These are phyloP conservation scores for Kwoniella bestiolae DNA, from an alignment of 768 basidiomycete genomes.

Conservation along the genomic window DNA sequence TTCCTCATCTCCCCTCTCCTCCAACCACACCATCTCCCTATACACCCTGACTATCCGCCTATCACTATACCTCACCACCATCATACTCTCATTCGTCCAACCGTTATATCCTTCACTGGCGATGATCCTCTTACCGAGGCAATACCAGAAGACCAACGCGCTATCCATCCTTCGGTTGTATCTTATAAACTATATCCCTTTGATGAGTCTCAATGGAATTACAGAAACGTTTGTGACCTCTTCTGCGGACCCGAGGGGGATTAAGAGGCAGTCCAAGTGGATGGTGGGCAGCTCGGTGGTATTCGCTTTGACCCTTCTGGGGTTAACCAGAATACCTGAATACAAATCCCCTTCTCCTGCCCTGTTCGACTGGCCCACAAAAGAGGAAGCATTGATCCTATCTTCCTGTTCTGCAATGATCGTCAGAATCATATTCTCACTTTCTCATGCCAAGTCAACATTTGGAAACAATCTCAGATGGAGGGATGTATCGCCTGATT, in stretches of 20 bases:
- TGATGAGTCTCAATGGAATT: conserved; percentile 85
- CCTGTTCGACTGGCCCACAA: too few species aligned
- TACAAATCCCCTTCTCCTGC: too few species aligned
- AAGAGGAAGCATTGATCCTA: conserved; percentile 40
- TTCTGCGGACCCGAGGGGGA: conserved; percentile 69
- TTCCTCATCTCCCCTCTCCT: conserved; percentile 64
- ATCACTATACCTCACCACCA: conserved; percentile 69
- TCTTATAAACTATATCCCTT: conserved; percentile 79
- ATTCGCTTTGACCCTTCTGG: conserved; percentile 66
- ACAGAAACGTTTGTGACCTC: conserved; percentile 89
- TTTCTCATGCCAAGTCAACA: conserved; percentile 3
- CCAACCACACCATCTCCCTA: conserved; percentile 59
- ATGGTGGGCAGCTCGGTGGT: conserved; percentile 76
- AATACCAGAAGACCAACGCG: conserved; percentile 72
- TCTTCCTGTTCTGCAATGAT: conserved; percentile 47
- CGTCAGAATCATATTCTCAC: conserved; percentile 48
- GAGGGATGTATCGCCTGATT: neutral
- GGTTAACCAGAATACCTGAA: conserved; percentile 61
- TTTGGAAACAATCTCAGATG: neutral
- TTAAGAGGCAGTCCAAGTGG: conserved; percentile 71
- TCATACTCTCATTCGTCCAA: conserved; percentile 75
- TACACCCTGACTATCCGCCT: conserved; percentile 65
- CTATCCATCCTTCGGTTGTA: conserved; percentile 76
- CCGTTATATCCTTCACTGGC: conserved; percentile 73
- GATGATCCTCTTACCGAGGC: conserved; percentile 67